Percentiles rank a stretch among this genome's conserved stretches.
Conservation (phyloP, 805 yeast genomes). For the Dipodascus geniculatus region DNA sequence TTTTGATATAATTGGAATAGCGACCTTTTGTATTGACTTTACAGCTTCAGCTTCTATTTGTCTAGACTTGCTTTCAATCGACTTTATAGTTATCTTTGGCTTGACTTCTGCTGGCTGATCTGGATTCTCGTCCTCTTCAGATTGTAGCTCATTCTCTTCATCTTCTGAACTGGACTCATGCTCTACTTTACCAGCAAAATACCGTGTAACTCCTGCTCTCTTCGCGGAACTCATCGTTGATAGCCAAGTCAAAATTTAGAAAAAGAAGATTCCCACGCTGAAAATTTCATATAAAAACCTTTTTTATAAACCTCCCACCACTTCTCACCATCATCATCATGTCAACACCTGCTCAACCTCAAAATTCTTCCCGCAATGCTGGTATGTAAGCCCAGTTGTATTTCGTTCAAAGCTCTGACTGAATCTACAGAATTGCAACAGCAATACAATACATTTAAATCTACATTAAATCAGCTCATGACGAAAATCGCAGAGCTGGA, state of each 20-base stretch:
- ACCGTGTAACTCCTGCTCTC: constrained; percentile 10
- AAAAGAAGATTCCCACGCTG: too few species aligned
- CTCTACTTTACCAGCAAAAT: constrained; percentile 14
- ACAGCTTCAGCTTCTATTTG: background rate
- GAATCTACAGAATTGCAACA: constrained; percentile 26
- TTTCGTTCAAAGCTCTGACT: too few species aligned
- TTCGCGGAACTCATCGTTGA: constrained; percentile 1
- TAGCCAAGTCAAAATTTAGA: too few species aligned
- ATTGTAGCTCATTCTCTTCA: constrained; percentile 15
- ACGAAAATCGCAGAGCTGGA: constrained; percentile 31
- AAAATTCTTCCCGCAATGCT: constrained; percentile 11
- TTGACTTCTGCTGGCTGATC: constrained; percentile 5
- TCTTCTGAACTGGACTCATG: constrained; percentile 5
- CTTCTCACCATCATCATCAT: background rate
- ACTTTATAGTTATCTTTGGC: background rate
- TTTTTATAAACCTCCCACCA: background rate
- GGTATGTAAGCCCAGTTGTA: too few species aligned
- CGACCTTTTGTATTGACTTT: background rate
- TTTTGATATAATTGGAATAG: too few species aligned
- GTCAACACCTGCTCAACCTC: background rate
- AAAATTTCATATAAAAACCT: too few species aligned
- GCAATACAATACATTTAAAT: constrained; percentile 30
- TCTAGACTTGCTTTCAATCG: background rate
- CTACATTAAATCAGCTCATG: constrained; percentile 24
- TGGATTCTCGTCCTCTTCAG: constrained; percentile 12